These are phyloP conservation scores for Botryosphaeria agaves DNA, from an alignment of 2,329 filamentous ascomycete species.

Conservation along the genomic window DNA sequence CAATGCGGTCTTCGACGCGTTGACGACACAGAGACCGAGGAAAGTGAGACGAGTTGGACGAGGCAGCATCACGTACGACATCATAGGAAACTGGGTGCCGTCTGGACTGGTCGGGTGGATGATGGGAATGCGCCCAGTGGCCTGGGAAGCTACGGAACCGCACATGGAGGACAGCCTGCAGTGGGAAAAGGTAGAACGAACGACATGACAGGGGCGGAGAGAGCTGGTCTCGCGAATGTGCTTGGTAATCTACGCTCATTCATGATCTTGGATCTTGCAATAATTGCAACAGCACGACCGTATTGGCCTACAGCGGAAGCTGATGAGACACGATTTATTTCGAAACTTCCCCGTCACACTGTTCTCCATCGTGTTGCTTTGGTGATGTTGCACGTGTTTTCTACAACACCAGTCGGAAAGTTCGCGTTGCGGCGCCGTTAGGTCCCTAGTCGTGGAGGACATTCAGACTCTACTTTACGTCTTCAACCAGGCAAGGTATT, in stretches of 20 bases:
- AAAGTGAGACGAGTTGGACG: slow-evolving; percentile 64
- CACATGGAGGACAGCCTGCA: slow-evolving; percentile 25
- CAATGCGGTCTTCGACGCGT: slow-evolving; percentile 76
- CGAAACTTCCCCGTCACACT: too few species aligned
- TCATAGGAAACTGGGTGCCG: slow-evolving; percentile 71
- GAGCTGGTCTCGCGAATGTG: not conserved
- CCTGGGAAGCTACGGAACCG: slow-evolving; percentile 14
- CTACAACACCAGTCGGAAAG: too few species aligned
- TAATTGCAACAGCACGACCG: too few species aligned
- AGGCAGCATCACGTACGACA: slow-evolving; percentile 67
- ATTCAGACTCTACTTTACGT: too few species aligned
- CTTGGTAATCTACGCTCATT: not conserved
- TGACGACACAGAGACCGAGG: slow-evolving; percentile 44
- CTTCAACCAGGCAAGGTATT: too few species aligned
- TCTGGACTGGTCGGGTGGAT: slow-evolving; percentile 74
- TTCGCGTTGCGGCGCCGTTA: too few species aligned
- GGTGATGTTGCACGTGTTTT: too few species aligned
- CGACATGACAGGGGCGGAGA: slow-evolving; percentile 5
- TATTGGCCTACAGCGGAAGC: too few species aligned
- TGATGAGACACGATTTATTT: too few species aligned
- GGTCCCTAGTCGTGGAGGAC: too few species aligned
- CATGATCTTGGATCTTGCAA: not conserved
- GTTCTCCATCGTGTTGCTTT: too few species aligned
- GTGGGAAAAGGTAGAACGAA: slow-evolving; percentile 27
- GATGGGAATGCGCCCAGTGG: slow-evolving; percentile 50